Evolutionary conservation across 306 rosid genomes (phyloP).

Genomic region (Malus fusca): DNA sequence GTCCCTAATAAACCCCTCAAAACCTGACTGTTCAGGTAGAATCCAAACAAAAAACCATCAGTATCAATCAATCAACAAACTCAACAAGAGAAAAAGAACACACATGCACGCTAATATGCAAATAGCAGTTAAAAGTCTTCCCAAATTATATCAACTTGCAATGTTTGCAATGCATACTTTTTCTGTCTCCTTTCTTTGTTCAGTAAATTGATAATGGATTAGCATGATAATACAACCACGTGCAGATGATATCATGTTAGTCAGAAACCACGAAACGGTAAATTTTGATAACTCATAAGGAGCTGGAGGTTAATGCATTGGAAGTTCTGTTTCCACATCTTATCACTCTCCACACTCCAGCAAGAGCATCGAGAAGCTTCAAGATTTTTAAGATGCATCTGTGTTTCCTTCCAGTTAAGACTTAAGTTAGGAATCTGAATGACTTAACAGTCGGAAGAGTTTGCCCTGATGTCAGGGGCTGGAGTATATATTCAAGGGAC

Average conservation of each 20-base stretch:
- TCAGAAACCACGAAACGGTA: background rate
- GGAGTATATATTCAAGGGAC: too few species aligned
- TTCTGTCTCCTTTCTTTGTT: background rate
- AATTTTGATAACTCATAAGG: background rate
- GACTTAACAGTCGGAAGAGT: too few species aligned
- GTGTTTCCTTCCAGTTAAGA: background rate
- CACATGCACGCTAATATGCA: background rate
- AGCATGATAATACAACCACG: background rate
- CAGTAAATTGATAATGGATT: background rate
- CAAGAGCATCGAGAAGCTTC: background rate
- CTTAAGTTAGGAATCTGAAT: background rate
- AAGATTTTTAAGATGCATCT: background rate
- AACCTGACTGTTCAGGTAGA: conserved; percentile 69
- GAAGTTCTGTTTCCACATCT: background rate
- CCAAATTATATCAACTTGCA: background rate
- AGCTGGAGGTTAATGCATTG: background rate
- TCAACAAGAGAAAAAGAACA: conserved; percentile 5
- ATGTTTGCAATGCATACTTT: background rate
- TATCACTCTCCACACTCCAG: background rate
- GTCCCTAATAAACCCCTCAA: conserved; percentile 77
- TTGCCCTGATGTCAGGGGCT: too few species aligned
- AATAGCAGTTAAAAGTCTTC: background rate
- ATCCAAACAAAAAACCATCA: conserved; percentile 3
- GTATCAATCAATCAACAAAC: background rate
- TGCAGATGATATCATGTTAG: background rate